Base-by-base conservation (phyloP, 495 filamentous ascomycete genomes). In the Acidomyces sp. region DNA sequence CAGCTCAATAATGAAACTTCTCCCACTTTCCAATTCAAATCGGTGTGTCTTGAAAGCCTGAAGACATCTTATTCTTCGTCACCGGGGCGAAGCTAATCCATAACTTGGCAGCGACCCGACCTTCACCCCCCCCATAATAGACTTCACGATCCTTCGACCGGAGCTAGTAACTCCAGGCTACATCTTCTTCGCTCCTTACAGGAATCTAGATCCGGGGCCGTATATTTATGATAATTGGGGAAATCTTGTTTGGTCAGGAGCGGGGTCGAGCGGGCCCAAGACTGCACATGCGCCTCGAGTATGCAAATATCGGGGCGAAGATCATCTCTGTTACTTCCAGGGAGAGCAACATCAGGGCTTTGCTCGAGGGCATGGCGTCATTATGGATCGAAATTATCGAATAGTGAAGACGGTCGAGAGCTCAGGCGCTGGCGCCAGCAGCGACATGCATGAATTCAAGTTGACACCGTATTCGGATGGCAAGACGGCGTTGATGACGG, bases 241-340 rank as follows among this genome's bases (percentile, higher is more conserved):
- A 42, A 45, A 56, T 19, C 41, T 59, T 13, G 32, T 59, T 18
- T 59, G 52, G 51, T 52, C 48, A 12, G 52, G 54, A 3, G 47
- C 45, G 5, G 51, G 48, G 23, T 33, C 28, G 6, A 39, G 45
- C 37, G 55, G 55, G 11, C 43, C 55, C 4, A 51, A 46, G 11
- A 54, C 48, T 4, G 49, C 46, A 10, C 57, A 62, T 43, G 47
- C 57, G 25, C 50, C 50, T 11, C 47, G 48, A 24, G 51, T 51
- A 28, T 59, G 45, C 45, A 36, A 37, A 16, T 57, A 54, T 25
- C 57, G 67, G n/a, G 66, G 65, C 11, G 55, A 54, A 28, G 59
- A 67, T 37, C 69, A 71, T 31, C 51, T 70, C 4, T 72, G 67
- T 50, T 69, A 67, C 45, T 74, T 72, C 56, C 65, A 71, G 38